Conservation (phyloP, 495 filamentous ascomycete species). For the Cercophora samala region DNA sequence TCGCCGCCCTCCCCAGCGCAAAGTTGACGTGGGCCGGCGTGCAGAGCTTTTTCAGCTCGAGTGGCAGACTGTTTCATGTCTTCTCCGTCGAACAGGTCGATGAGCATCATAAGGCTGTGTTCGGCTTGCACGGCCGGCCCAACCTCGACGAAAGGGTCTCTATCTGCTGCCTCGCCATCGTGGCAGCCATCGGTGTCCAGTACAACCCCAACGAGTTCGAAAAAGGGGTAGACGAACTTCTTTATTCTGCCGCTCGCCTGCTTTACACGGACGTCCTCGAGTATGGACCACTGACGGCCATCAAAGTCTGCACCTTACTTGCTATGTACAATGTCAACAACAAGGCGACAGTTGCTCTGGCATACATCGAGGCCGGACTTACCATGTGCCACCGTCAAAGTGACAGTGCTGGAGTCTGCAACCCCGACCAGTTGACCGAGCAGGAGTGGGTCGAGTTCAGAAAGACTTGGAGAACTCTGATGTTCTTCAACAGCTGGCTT, state of each 20-base stretch:
- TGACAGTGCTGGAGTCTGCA: conserved; percentile 10
- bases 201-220: conserved; percentile 26
- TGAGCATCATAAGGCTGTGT: conserved; percentile 18
- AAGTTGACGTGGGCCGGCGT: conserved; percentile 23
- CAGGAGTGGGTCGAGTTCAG: conserved; percentile 26
- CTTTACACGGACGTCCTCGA: conserved; percentile 28
- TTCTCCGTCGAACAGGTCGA: conserved; percentile 27
- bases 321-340: conserved; percentile 34
- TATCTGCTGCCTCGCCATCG: conserved; percentile 24
- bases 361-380: conserved; percentile 32
- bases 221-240: conserved; percentile 15
- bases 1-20: conserved; percentile 27
- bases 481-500: conserved; percentile 35
- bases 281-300: conserved; percentile 25
- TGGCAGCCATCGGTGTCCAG: conserved; percentile 31
- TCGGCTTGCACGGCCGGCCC: conserved; percentile 16
- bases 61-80: conserved; percentile 34
- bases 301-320: conserved; percentile 34
- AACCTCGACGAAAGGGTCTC: conserved; percentile 17
- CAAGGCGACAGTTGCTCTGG: conserved; percentile 30
- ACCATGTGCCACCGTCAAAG: conserved; percentile 25
- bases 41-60: conserved; percentile 32
- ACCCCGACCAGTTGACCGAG: background rate
- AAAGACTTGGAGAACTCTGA: conserved; percentile 28
- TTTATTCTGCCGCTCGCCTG: conserved; percentile 26